Conservation (phyloP, 495 filamentous ascomycete genomes). For the Hypoxylon crocopeplum region DNA sequence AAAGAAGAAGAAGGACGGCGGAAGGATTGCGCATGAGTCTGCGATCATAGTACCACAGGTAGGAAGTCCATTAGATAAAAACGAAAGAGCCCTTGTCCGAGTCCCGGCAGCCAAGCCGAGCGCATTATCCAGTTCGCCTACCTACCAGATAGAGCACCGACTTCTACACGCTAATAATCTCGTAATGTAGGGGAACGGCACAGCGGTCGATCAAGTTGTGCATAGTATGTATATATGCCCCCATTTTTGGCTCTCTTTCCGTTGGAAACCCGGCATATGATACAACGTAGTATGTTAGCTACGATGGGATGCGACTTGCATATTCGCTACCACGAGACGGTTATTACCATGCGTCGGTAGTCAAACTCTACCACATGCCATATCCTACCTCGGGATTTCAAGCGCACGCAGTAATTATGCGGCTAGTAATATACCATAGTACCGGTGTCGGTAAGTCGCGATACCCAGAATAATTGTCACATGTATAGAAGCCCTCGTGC, state of each 20-base stretch:
- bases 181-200: not conserved
- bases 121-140: not conserved
- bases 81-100: not conserved
- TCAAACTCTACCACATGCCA: not conserved
- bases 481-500: too few relatives aligned
- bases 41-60: not conserved
- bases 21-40: not conserved
- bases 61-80: not conserved
- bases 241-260: not conserved
- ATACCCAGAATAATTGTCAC: too few relatives aligned
- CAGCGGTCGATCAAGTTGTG: not conserved
- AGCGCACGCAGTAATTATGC: not conserved
- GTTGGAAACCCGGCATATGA: not conserved
- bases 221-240: too few relatives aligned
- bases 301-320: too few relatives aligned
- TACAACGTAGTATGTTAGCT: slow-evolving; percentile 4
- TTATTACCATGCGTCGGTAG: not conserved
- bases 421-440: slow-evolving; percentile 10
- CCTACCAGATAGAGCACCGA: slow-evolving; percentile 16
- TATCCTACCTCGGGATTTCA: not conserved
- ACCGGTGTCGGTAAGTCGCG: too few relatives aligned
- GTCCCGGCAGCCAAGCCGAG: slow-evolving; percentile 1
- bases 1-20: not conserved
- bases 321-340: not conserved
- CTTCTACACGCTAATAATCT: not conserved